Base-by-base conservation (phyloP, 805 yeast species). In the Metschnikowia rubicola region DNA sequence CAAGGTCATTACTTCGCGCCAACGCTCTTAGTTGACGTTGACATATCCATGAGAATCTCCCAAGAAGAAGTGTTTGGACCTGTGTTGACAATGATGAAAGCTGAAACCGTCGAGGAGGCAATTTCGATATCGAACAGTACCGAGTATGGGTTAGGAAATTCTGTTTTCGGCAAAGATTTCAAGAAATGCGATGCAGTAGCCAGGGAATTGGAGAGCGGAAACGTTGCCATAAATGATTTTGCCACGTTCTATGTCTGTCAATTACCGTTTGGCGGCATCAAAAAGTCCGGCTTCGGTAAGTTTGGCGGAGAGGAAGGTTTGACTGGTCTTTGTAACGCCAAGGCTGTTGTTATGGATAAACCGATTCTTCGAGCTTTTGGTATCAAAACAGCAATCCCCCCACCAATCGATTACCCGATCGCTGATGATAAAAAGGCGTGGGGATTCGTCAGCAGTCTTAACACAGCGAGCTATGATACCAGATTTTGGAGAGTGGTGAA, bases 261-360 rank as follows among this genome's bases (percentile, higher is more conserved):
- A 68, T 74, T 94, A 56, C 99, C 99, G 30, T 94, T 94, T 68
- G 99, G 99, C 45, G 99, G 99, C 30, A 80, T 80, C 28, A 84
- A 84, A 56, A 94, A 90, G 39, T 86, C 96, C 6, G 99, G 99
- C 0, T 94, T 90, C 62, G 99, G 99, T 47, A 92, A 92, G 64
- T 94, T 94, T 71, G 96, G 97, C 19, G 99, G 99, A 39, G 96
- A 86, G 63, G 99, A 94, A 73, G 99, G 99, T 2, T 74, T 94
- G 37, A 80, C 88, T 35, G 97, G 97, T 0, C 72, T 94, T 38
- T 92, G 98, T 64, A 76, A 83, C 47, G 87, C 89, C 45, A 94
- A 94, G 62, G 83, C 95, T 37, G 80, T 94, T 3, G 90, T 96
- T 50, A 86, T 79, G 72, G 98, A 94, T 68, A 82, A 80, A 53